Percentiles rank a stretch among this genome's conserved stretches.
phyloP scores from a whole-genome alignment of 31 red algal species.

The Odonthalia washingtoniensis region DNA sequence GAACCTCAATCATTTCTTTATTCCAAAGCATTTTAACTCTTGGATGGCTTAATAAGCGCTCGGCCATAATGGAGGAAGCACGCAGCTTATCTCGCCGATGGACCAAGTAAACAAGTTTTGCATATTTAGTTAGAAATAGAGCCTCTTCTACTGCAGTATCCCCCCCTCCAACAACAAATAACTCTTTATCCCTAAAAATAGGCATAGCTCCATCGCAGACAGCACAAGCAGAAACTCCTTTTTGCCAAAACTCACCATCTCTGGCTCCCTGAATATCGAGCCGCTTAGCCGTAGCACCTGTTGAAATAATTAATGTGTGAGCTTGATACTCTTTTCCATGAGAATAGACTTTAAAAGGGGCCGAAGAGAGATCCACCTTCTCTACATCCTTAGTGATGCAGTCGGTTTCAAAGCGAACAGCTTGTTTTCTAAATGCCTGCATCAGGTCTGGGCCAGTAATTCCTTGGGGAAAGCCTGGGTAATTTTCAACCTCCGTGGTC shows the following conservation, averaged over 20 bases:
- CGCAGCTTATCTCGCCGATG: slow-evolving; percentile 91
- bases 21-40: slow-evolving; percentile 93
- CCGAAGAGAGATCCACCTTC: slow-evolving; percentile 60
- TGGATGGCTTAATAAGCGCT: slow-evolving; percentile 73
- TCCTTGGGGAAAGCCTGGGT: slow-evolving; percentile 92
- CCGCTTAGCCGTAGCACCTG: slow-evolving; percentile 91
- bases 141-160: slow-evolving; percentile 99
- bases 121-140: slow-evolving; percentile 96
- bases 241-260: slow-evolving; percentile 96
- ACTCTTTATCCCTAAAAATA: slow-evolving; percentile 82
- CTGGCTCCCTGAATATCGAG: slow-evolving; percentile 87
- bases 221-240: slow-evolving; percentile 95
- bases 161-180: slow-evolving; percentile 97
- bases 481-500: slow-evolving; percentile 97
- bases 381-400: slow-evolving; percentile 84
- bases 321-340: slow-evolving; percentile 48
- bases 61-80: slow-evolving; percentile 96
- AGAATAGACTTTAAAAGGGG: slow-evolving; percentile 63
- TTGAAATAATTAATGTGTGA: slow-evolving; percentile 86
- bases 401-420: slow-evolving; percentile 65
- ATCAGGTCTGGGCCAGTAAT: slow-evolving; percentile 76
- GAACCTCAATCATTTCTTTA: slow-evolving; percentile 78
- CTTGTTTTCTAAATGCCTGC: slow-evolving; percentile 76
- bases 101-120: slow-evolving; percentile 84
- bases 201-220: slow-evolving; percentile 99